phyloP scores from a whole-genome alignment of 306 rosid species.

The Psophocarpus tetragonolobus region DNA sequence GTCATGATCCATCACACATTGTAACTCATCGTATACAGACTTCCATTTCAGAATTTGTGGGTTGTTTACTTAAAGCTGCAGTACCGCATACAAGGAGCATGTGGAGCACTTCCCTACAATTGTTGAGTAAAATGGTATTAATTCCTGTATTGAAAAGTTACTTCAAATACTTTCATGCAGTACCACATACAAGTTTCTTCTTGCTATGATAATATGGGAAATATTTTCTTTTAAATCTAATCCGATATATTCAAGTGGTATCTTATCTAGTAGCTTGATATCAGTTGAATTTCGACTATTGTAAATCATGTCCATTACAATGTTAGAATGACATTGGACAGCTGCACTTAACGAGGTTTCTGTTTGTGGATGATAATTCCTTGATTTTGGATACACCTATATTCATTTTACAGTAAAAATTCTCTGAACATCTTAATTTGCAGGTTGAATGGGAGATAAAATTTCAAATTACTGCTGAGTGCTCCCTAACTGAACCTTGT shows the following conservation, averaged over 20 bases:
- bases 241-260: conserved; percentile 21
- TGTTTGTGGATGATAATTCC: conserved; percentile 20
- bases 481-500: conserved; percentile 84
- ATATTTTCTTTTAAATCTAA: conserved; percentile 23
- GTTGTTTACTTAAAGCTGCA: conserved; percentile 52
- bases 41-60: conserved; percentile 62
- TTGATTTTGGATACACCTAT: conserved; percentile 23
- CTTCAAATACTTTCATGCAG: no score
- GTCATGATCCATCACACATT: conserved; percentile 91
- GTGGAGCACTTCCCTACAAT: conserved; percentile 57
- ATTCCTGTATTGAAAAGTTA: conserved; percentile 23
- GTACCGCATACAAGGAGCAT: conserved; percentile 50
- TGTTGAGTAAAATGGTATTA: conserved; percentile 73
- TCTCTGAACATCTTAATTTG: conserved; percentile 30
- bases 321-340: not conserved
- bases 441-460: conserved; percentile 85
- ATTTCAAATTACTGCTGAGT: conserved; percentile 69
- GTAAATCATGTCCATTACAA: conserved; percentile 16
- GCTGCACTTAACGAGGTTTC: not conserved
- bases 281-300: conserved; percentile 7
- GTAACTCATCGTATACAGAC: conserved; percentile 81
- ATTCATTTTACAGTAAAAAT: conserved; percentile 21
- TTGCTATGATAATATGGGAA: conserved; percentile 1
- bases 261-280: conserved; percentile 21
- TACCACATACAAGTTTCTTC: conserved; percentile 4